Evolutionary conservation across 805 yeast species (phyloP), one percentile per base, ranked within the genome.

Genomic region (Allodekkera sacchari): DNA sequence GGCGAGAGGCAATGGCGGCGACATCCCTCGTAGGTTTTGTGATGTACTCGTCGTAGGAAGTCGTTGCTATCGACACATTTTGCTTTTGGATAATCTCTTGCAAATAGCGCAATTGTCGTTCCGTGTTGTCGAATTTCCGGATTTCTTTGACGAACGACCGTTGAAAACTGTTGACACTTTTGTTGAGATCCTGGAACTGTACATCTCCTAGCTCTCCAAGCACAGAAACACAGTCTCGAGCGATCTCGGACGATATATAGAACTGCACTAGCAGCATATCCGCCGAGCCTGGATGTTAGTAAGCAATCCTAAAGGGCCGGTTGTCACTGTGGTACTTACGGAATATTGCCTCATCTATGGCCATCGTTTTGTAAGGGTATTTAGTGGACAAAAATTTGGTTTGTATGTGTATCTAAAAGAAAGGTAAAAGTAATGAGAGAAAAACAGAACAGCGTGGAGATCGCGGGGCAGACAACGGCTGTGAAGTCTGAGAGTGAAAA

Each of bases 251-350:
- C 7, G 97, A 89, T 37, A 92, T 75, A 56, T 84, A 89, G 45
- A 92, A 66, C 63, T 92, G 96, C 32, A 89, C 82, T 47, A 88
- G 71, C 30, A 94, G 75, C 97, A 92, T 94, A 50, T 83, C 94
- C 79, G 97, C 97, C 36, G 97, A 88, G 68, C 95, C 67, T 62
- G 22, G 22, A 35, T 24, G n/a, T n/a, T 19, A 30, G 8, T 9
- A 21, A 10, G 13, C 22, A 19, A 24, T 15, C 22, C n/a, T 25
- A 8, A 21, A 22, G 30, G 30, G 25, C 27, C 19, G 32, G 36
- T 32, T 32, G 21, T 22, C 3, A 4, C 6, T 16, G 11, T 20
- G 18, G n/a, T 14, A 42, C 47, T 16, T 43, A 43, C 50, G 50
- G 45, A 45, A 45, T 19, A 45, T 42, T 7, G 45, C 47, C 26